Conservation (phyloP, 2,329 filamentous ascomycete genomes). For the Xylaria sp. region DNA sequence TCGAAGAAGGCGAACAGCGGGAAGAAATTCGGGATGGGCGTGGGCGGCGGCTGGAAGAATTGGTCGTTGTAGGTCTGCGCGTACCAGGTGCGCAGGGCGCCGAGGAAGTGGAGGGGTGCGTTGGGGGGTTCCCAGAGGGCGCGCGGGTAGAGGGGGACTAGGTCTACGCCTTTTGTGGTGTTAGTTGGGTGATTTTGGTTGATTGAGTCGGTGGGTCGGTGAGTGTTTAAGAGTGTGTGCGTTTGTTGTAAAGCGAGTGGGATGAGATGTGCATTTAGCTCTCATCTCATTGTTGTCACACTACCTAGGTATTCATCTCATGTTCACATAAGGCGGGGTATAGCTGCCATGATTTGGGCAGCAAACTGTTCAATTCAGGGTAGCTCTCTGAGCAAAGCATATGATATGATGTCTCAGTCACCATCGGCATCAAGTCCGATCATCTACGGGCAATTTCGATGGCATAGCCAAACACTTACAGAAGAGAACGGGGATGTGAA, state of each 20-base stretch:
- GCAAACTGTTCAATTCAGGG: too few relatives aligned
- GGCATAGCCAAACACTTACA: conserved; percentile 41
- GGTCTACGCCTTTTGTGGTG: conserved; percentile 60
- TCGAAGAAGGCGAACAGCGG: conserved; percentile 13
- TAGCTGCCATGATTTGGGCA: too few relatives aligned
- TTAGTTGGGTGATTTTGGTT: background rate
- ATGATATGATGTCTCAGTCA: background rate
- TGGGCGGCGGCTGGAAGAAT: conserved; percentile 57
- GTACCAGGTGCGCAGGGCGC: conserved; percentile 60
- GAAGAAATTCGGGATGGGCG: conserved; percentile 41
- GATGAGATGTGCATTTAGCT: background rate
- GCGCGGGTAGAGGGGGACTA: conserved; percentile 63
- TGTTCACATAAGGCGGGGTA: background rate
- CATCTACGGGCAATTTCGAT: background rate
- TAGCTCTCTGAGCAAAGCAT: background rate
- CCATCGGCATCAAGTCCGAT: background rate
- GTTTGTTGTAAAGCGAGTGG: background rate
- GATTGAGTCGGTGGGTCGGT: background rate
- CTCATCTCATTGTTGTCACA: conserved; percentile 16
- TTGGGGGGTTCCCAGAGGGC: conserved; percentile 56
- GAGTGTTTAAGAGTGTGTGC: background rate
- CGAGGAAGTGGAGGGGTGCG: conserved; percentile 61
- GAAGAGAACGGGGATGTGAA: conserved; percentile 51
- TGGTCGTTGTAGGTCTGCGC: conserved; percentile 63
- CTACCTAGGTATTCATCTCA: background rate